Evolutionary conservation across 768 basidiomycete genomes (phyloP).

Genomic region (Leucogyrophana mollusca): DNA sequence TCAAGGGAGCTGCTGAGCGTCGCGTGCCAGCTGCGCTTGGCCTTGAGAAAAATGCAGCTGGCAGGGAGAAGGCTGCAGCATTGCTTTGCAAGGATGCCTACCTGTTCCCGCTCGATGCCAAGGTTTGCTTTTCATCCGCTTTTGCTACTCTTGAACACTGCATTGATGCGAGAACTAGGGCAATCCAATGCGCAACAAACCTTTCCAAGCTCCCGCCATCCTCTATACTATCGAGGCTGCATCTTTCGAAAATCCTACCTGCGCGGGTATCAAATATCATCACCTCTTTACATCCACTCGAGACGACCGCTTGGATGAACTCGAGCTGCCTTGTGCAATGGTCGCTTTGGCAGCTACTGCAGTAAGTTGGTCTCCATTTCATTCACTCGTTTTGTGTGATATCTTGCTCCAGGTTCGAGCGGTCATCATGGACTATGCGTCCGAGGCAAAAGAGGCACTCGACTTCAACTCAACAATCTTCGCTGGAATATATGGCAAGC

Average conservation of each 20-base stretch:
- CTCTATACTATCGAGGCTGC: constrained; percentile 1
- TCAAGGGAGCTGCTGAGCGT: no score
- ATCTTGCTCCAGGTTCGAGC: background rate
- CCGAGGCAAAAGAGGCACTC: background rate
- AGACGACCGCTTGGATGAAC: background rate
- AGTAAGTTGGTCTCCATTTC: background rate
- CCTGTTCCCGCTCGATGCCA: no score
- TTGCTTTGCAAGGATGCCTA: no score
- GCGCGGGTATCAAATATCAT: background rate
- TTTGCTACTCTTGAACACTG: background rate
- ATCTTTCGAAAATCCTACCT: background rate
- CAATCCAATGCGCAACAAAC: constrained; percentile 4
- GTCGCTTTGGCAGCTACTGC: constrained; percentile 1
- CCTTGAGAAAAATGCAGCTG: no score
- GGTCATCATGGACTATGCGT: constrained; percentile 1
- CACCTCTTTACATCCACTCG: background rate
- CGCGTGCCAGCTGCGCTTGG: no score
- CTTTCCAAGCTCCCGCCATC: constrained; percentile 1
- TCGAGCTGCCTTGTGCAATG: constrained; percentile 1
- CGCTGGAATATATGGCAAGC: background rate
- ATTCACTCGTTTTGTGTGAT: background rate
- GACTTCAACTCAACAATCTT: background rate
- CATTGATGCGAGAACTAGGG: background rate
- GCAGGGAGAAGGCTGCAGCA: no score
- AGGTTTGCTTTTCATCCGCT: no score